Evolutionary conservation across 805 yeast genomes (phyloP), one percentile per base, ranked within the genome.

Genomic region (Kurtzmaniella cleridarum): DNA sequence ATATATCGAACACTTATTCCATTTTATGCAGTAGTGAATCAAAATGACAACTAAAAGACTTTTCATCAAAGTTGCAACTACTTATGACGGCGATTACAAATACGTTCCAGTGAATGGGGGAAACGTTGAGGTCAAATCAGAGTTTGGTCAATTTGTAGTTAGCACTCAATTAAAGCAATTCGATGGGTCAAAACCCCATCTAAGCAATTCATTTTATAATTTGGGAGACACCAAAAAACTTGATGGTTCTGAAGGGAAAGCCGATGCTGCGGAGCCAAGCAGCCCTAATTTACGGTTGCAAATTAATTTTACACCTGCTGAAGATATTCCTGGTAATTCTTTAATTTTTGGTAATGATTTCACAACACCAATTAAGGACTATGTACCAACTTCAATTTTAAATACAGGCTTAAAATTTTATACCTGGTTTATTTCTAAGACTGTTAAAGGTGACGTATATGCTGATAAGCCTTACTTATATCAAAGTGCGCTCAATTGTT

Each of bases 271-370:
- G 40, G 32, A 33, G 10, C 34, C 38, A 3, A 32, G 35, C 5
- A 27, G 38, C 11, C 62, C 68, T 16, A 68, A 66, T 40, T 46
- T 68, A 15, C 47, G 64, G 13, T 46, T 68, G 13, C 47, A 56
- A 13, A 53, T 66, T n/a, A 55, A 57, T 28, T 66, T 76, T 42
- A 59, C 50, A 9, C 83, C 81, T 32, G 59, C 50, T 9, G 40
- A 42, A 3, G 64, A 61, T 15, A 58, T 79, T n/a, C 50, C 48
- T 14, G 85, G 84, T 2, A 64, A 73, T 31, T 67, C 70, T n/a
- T 57, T 82, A 30, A 42, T 76, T n/a, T 81, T 78, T 60, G 89
- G 89, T 1, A 82, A 82, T 51, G 88, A 82, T 49, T 79, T 79
- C 52, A 75, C 71, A 8, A 53, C 63, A n/a, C 80, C 85, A 0